Evolutionary conservation across 2,329 filamentous ascomycete genomes (phyloP).

Genomic region (Thermomyces lanuginosus): DNA sequence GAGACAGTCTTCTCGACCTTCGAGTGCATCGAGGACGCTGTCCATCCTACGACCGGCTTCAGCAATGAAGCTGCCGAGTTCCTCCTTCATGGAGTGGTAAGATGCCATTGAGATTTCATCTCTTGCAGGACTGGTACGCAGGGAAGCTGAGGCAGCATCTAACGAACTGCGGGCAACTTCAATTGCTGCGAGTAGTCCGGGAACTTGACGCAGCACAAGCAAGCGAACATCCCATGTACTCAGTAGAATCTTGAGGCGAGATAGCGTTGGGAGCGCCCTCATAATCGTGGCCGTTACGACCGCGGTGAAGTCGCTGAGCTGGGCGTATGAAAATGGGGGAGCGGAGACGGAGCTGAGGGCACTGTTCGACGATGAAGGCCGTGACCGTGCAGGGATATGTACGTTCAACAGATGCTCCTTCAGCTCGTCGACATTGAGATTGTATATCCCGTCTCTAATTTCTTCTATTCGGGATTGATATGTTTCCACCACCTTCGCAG

Average conservation of each 20-base stretch:
- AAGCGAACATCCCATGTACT: slow-evolving; percentile 64
- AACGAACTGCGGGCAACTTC: slow-evolving; percentile 23
- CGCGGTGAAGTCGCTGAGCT: slow-evolving; percentile 77
- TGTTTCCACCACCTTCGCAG: slow-evolving; percentile 42
- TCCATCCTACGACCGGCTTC: slow-evolving; percentile 60
- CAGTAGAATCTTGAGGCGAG: slow-evolving; percentile 56
- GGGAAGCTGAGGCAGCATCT: slow-evolving; percentile 16
- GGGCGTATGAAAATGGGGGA: slow-evolving; percentile 39
- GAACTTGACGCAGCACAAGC: slow-evolving; percentile 55
- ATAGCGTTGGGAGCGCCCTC: slow-evolving; percentile 69
- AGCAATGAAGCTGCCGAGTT: slow-evolving; percentile 53
- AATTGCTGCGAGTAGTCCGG: slow-evolving; percentile 50
- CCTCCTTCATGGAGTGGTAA: slow-evolving; percentile 31
- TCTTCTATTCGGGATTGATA: slow-evolving; percentile 61
- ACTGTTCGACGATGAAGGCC: slow-evolving; percentile 32
- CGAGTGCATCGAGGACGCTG: slow-evolving; percentile 69
- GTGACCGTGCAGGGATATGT: slow-evolving; percentile 50
- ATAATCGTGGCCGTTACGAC: slow-evolving; percentile 81
- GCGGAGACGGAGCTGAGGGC: slow-evolving; percentile 24
- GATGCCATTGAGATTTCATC: slow-evolving; percentile 17
- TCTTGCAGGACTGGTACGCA: slow-evolving; percentile 14
- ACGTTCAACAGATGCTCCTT: slow-evolving; percentile 75
- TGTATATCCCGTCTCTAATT: slow-evolving; percentile 40
- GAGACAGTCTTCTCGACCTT: slow-evolving; percentile 67
- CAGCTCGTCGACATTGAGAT: slow-evolving; percentile 49